Base-by-base conservation (phyloP, 108 stramenopile species). In the Conticribra guillardii region DNA sequence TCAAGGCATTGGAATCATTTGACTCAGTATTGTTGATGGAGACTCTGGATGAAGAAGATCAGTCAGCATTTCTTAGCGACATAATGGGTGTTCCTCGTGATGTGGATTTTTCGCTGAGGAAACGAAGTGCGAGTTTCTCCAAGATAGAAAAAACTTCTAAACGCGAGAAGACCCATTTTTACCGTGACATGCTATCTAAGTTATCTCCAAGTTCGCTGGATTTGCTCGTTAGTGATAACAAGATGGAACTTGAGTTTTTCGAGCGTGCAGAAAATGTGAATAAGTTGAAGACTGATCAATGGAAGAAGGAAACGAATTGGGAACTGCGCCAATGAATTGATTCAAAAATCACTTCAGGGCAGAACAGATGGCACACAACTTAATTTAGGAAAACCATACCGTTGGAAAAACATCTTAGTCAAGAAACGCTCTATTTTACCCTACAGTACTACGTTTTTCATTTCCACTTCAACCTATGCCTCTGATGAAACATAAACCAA, bases 11-110 rank as follows among this genome's bases (percentile, higher is more conserved):
- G 49, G 53, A 74, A 45, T 24, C 33, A 27, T 74, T 65, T 31
- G 73, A 74, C 27, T 26, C 29, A 21, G 50, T 74, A 27, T 46
- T 74, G 30, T 26, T 74, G 2, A 65, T 59, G 64, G 73, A 74
- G 56, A 59, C 51, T n/a, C 37, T 65, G 1, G 37, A 53, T 17
- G 48, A 74, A 19, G 30, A 54, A 14, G 73, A 74, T 27, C 57
- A 74, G 26, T 37, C 57, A 7, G 64, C 55, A 16, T 65, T 65
- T 28, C n/a, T 74, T 11, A 33, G 46, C 18, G 73, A 74, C 52
- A 49, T 74, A 19, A 64, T 74, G 26, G 64, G 73, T n/a, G 73
- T 74, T 23, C 73, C 73, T 50, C 64, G 73, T 15, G 58, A 74
- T 65, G 73, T 50, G 24, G 48, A 58, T 17, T 74, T 74, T 41